These are phyloP conservation scores for Batrachochytrium dendrobatidis DNA, from an alignment of 371 early-diverging fungal species.

Conservation along the genomic window DNA sequence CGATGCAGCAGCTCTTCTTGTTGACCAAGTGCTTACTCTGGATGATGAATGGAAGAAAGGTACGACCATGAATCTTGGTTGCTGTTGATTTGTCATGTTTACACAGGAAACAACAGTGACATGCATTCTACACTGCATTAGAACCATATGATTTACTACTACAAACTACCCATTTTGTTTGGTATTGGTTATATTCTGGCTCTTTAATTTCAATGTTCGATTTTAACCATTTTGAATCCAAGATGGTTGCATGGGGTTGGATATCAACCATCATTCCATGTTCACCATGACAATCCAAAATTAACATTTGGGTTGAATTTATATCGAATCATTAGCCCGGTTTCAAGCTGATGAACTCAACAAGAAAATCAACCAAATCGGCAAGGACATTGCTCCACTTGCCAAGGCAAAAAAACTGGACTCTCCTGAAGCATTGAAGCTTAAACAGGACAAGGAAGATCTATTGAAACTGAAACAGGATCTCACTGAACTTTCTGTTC, in stretches of 20 bases:
- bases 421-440: slow-evolving; percentile 31
- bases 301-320: too few relatives aligned
- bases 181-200: not conserved
- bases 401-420: slow-evolving; percentile 59
- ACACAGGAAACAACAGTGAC: not conserved
- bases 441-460: slow-evolving; percentile 81
- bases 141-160: too few relatives aligned
- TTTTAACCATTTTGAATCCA: not conserved
- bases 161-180: too few relatives aligned
- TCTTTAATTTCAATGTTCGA: not conserved
- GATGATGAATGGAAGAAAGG: slow-evolving; percentile 89
- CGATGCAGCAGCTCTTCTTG: slow-evolving; percentile 64
- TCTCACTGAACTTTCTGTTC: slow-evolving; percentile 46
- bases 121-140: not conserved
- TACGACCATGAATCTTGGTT: slow-evolving; percentile 23
- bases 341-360: slow-evolving; percentile 85
- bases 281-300: too few relatives aligned
- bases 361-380: slow-evolving; percentile 83
- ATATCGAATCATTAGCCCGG: slow-evolving; percentile 43
- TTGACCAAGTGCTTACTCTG: slow-evolving; percentile 85
- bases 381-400: slow-evolving; percentile 85
- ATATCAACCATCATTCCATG: too few relatives aligned
- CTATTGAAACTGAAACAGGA: slow-evolving; percentile 65
- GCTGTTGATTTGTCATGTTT: not conserved
- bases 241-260: not conserved